Evolutionary conservation across 2,329 filamentous ascomycete species (phyloP), one percentile per base, ranked within the genome.

Genomic region (Cladosporium sp.): DNA sequence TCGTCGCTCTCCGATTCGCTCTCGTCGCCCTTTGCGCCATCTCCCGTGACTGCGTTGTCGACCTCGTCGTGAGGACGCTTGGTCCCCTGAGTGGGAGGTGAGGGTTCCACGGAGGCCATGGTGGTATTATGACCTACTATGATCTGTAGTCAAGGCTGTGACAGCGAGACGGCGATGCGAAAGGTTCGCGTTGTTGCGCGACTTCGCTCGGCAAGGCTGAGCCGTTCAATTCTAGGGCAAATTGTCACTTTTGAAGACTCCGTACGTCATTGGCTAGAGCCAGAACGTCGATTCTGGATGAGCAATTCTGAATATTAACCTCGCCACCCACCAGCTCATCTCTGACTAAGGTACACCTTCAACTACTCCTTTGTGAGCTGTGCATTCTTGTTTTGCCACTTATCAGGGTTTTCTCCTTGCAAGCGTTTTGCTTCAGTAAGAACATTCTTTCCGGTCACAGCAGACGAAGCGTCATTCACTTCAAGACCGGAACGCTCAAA

Each of bases 1-100:
- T 97, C 91, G 59, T 78, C 76, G 57, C 70, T 69, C 57, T 72
- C 70, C 3, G 89, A 93, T 35, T 90, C 95, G 67, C 82, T 85
- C 58, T 61, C 61, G n/a, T 61, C 56, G 56, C 52, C 50, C 24
- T 57, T 59, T 19, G 56, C 45, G 40, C 60, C 58, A 37, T 56
- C 42, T 24, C 4, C 37, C 3, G 2, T 44, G 19, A n/a, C 64
- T n/a, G 9, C 47, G 53, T 37, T 47, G 55, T 65, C 65, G 34
- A 58, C 47, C 44, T 70, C 66, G 28, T 68, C 66, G 24, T 64
- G 67, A 25, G 66, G 28, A 32, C 70, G 61, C 58, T 71, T 71
- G 2, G 61, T 63, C 58, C 69, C 66, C 24, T 67, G 64, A 47
- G 59, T 34, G 2, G 54, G 24, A 9, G 44, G 12, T 19, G 24